Evolutionary conservation across 441 rosid genomes (phyloP).

Genomic region (Rhodomyrtus psidioides): DNA sequence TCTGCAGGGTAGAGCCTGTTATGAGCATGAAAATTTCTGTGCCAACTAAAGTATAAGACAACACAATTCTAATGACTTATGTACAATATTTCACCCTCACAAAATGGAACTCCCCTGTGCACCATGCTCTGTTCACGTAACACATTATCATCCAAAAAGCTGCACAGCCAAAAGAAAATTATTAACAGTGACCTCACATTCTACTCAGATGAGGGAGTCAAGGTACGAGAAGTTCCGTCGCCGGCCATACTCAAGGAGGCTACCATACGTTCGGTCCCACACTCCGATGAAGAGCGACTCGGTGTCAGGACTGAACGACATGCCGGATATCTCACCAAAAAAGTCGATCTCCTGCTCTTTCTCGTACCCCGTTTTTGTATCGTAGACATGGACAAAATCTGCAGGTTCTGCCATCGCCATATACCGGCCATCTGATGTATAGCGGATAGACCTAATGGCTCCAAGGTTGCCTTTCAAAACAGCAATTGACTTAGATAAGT

Average conservation of each 20-base stretch:
- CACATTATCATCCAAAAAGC: not conserved
- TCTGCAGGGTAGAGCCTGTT: not conserved
- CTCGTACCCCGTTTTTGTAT: conserved; percentile 37
- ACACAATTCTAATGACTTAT: not conserved
- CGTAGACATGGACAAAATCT: conserved; percentile 62
- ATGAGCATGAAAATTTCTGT: not conserved
- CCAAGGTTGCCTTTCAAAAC: conserved; percentile 61
- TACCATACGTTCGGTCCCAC: conserved; percentile 69
- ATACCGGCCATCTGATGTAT: conserved; percentile 46
- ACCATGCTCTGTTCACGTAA: not conserved
- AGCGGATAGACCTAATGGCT: conserved; percentile 55
- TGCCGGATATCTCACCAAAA: conserved; percentile 68
- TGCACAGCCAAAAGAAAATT: not conserved
- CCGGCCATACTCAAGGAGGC: conserved; percentile 64
- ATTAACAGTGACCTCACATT: not conserved
- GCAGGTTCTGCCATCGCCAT: conserved; percentile 73
- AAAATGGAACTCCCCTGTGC: not conserved
- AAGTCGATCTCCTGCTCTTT: conserved; percentile 66
- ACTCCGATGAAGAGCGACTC: conserved; percentile 65
- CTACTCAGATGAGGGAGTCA: conserved; percentile 38
- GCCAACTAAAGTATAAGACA: not conserved
- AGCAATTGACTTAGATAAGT: conserved; percentile 42
- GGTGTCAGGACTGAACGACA: conserved; percentile 60
- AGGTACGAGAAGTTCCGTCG: conserved; percentile 54
- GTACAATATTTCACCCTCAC: not conserved